A percentile compares a stretch with the other conserved stretches of the same genome.
phyloP scores from a whole-genome alignment of 129 eudicot genomes.

The Pittosporum tobira region DNA sequence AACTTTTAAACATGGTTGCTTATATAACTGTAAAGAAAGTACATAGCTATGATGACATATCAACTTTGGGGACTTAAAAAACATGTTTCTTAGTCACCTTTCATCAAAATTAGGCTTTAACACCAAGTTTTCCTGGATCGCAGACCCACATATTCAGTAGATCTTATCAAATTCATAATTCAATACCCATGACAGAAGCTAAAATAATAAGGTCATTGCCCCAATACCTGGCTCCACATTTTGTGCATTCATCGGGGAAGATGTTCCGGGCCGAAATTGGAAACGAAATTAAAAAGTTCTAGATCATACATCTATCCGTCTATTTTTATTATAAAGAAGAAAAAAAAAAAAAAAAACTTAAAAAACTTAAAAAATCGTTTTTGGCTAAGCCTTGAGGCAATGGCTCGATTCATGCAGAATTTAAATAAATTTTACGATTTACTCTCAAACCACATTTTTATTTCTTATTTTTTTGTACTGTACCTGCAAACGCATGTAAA shows the following conservation, averaged over 20 bases:
- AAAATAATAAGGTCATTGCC: neutral
- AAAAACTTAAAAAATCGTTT: too few relatives aligned
- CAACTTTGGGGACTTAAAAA: neutral
- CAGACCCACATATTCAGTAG: neutral
- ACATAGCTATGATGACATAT: slow-evolving; percentile 7
- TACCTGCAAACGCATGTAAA: too few relatives aligned
- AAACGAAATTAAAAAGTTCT: neutral
- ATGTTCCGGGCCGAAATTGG: neutral
- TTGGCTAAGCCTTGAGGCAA: too few relatives aligned
- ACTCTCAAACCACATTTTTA: too few relatives aligned
- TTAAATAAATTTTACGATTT: too few relatives aligned
- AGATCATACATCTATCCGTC: neutral
- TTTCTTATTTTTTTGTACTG: too few relatives aligned
- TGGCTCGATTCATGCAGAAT: too few relatives aligned
- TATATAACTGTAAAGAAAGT: neutral
- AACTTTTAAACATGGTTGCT: slow-evolving; percentile 3
- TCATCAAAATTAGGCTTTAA: slow-evolving; percentile 2
- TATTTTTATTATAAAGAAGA: too few relatives aligned
- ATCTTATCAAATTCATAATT: neutral
- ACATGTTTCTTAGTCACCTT: neutral
- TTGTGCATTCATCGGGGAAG: neutral
- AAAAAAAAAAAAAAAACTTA: too few relatives aligned
- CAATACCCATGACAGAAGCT: neutral
- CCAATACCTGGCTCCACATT: neutral
- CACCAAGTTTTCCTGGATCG: slow-evolving; percentile 6